Conservation (phyloP, 2,329 filamentous ascomycete species). For the Colletotrichum cuscutae region DNA sequence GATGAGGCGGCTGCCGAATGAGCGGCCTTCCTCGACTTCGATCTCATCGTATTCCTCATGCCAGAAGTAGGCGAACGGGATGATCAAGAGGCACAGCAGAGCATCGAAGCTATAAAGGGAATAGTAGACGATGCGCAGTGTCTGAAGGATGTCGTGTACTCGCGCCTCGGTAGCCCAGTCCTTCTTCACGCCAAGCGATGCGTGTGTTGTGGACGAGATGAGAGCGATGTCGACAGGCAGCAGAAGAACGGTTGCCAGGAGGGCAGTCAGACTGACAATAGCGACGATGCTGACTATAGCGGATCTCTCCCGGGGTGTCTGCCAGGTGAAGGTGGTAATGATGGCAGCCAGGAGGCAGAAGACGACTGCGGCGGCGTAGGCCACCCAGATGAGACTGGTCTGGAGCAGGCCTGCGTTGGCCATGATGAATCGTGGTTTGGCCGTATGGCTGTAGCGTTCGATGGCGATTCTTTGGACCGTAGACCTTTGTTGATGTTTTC, state of each 20-base stretch:
- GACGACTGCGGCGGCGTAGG: slow-evolving; percentile 85
- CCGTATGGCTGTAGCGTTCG: neutral
- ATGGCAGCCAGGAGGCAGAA: slow-evolving; percentile 81
- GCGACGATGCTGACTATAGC: slow-evolving; percentile 84
- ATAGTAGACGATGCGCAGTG: slow-evolving; percentile 92
- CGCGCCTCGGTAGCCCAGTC: slow-evolving; percentile 91
- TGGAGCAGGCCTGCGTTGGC: slow-evolving; percentile 74
- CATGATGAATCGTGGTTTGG: slow-evolving; percentile 39
- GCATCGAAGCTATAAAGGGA: slow-evolving; percentile 91
- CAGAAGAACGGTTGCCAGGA: slow-evolving; percentile 91
- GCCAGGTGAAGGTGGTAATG: slow-evolving; percentile 92
- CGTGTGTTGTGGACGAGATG: slow-evolving; percentile 86
- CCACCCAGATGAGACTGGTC: slow-evolving; percentile 92
- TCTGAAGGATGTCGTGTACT: slow-evolving; percentile 80
- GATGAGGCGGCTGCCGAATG: slow-evolving; percentile 76
- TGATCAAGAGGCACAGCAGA: slow-evolving; percentile 85
- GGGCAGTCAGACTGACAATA: slow-evolving; percentile 85
- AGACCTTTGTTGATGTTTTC: slow-evolving; percentile 17
- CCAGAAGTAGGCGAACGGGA: slow-evolving; percentile 98
- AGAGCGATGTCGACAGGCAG: slow-evolving; percentile 96
- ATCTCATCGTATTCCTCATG: slow-evolving; percentile 98
- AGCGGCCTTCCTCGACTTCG: slow-evolving; percentile 82
- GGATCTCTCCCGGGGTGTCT: slow-evolving; percentile 87
- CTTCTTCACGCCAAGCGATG: slow-evolving; percentile 84
- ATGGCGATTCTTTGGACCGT: neutral